Conservation (phyloP, 2,329 filamentous ascomycete genomes). For the Aspergillus caelatus region DNA sequence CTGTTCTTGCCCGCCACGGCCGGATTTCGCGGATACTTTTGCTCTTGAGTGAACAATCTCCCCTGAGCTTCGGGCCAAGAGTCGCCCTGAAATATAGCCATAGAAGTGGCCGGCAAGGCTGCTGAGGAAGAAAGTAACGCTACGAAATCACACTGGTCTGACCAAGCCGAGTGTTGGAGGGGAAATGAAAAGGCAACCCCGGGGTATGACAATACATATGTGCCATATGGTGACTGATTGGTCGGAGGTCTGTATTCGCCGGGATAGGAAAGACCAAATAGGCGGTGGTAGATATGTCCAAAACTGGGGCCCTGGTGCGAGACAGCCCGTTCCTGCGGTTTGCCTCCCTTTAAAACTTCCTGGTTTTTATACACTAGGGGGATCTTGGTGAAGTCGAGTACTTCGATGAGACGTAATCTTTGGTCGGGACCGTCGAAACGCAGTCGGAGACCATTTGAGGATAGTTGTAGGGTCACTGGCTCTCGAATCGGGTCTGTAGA, state of each 20-base stretch:
- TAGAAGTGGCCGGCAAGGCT: slow-evolving; percentile 75
- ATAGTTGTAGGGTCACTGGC: slow-evolving; percentile 74
- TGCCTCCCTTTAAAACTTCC: slow-evolving; percentile 68
- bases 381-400: slow-evolving; percentile 85
- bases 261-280: slow-evolving; percentile 92
- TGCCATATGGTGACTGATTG: slow-evolving; percentile 61
- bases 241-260: slow-evolving; percentile 82
- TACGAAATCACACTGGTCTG: slow-evolving; percentile 75
- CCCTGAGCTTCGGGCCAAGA: slow-evolving; percentile 86
- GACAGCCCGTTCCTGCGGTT: slow-evolving; percentile 34
- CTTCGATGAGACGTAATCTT: slow-evolving; percentile 84
- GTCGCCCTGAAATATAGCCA: slow-evolving; percentile 87
- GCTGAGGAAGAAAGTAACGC: slow-evolving; percentile 78
- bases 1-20: slow-evolving; percentile 70
- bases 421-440: slow-evolving; percentile 95
- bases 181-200: slow-evolving; percentile 93
- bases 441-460: slow-evolving; percentile 82
- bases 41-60: slow-evolving; percentile 72
- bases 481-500: slow-evolving; percentile 72
- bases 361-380: slow-evolving; percentile 79
- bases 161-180: slow-evolving; percentile 73
- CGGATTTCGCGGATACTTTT: slow-evolving; percentile 74
- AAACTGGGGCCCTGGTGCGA: slow-evolving; percentile 70
- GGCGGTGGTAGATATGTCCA: slow-evolving; percentile 84
- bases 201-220: slow-evolving; percentile 90